Percentiles rank a stretch among this genome's conserved stretches.
phyloP scores from a whole-genome alignment of 192 early-diverging fungal species.

The Obelidium mucronatum region DNA sequence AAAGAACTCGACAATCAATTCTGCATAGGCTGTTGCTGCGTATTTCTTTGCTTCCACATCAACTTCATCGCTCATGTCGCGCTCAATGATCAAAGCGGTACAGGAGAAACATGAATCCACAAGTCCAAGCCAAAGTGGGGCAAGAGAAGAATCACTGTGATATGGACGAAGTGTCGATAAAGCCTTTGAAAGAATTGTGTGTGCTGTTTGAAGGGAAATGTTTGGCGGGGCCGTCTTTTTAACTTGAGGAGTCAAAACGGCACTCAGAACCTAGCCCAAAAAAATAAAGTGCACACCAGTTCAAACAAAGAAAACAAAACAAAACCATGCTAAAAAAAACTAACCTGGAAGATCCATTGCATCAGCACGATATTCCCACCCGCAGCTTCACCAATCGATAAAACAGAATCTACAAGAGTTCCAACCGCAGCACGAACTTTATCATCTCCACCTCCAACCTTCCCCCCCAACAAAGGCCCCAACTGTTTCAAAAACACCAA shows the following conservation, averaged over 20 bases:
- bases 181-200: conserved; percentile 14
- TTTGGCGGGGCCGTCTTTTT: conserved; percentile 12
- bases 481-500: conserved; percentile 74
- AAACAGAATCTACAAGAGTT: conserved; percentile 72
- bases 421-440: conserved; percentile 43
- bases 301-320: neutral
- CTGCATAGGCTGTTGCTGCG: conserved; percentile 44
- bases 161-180: conserved; percentile 73
- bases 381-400: conserved; percentile 67
- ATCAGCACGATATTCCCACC: conserved; percentile 80
- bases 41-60: conserved; percentile 40
- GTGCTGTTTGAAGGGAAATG: conserved; percentile 1
- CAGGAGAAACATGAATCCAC: conserved; percentile 75
- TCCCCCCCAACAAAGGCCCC: conserved; percentile 47
- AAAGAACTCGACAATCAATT: conserved; percentile 44
- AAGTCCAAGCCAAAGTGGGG: conserved; percentile 86
- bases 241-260: neutral
- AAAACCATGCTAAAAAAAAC: neutral
- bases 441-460: conserved; percentile 52
- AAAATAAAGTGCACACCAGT: neutral
- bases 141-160: conserved; percentile 78
- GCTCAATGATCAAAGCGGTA: conserved; percentile 62
- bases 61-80: conserved; percentile 8
- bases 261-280: neutral
- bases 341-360: conserved; percentile 77